Conservation (phyloP, 257 asterid species). For the Forsythia suspensa region DNA sequence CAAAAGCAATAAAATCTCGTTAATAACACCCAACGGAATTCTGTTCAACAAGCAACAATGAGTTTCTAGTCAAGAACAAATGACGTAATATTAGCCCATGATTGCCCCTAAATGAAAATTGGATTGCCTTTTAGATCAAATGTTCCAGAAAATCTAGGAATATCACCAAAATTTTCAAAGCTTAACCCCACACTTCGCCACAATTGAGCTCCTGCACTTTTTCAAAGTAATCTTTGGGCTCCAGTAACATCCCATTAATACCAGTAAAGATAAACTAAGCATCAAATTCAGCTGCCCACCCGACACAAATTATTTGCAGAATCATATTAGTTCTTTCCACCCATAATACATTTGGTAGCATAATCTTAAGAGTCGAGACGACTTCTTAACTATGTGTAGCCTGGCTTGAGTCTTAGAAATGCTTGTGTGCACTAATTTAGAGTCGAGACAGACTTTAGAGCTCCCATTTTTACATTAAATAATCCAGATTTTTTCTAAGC, state of each 20-base stretch:
- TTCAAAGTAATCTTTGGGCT: not conserved
- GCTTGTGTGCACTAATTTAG: not conserved
- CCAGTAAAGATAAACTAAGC: not conserved
- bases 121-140: not conserved
- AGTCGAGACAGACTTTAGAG: no score
- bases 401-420: not conserved
- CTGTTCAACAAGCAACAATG: not conserved
- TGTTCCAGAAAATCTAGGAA: not conserved
- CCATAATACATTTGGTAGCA: not conserved
- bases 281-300: not conserved
- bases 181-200: not conserved
- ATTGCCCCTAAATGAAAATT: no score
- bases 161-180: not conserved
- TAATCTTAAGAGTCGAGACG: not conserved
- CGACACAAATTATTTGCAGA: not conserved
- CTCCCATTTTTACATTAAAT: no score
- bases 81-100: not conserved
- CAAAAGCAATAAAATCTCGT: not conserved
- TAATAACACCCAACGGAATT: not conserved
- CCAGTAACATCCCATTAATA: not conserved
- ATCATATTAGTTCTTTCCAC: not conserved
- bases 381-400: not conserved
- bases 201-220: not conserved
- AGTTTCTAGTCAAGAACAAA: not conserved
- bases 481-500: no score